Percentiles rank a stretch among this genome's conserved stretches.
Evolutionary conservation across 2,329 filamentous ascomycete genomes (phyloP).

Genomic region (Colletotrichum cereale): DNA sequence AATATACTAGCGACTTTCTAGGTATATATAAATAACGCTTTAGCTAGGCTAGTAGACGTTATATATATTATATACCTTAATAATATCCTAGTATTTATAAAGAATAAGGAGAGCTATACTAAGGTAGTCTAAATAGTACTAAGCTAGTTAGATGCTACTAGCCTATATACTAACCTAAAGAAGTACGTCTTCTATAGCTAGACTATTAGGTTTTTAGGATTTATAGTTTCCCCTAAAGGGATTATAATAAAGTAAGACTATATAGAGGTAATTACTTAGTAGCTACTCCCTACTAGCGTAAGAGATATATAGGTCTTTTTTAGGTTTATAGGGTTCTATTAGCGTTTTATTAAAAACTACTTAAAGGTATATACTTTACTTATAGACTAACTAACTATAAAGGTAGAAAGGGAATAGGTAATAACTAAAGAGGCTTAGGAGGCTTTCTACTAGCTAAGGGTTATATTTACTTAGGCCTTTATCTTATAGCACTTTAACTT

Average conservation of each 20-base stretch:
- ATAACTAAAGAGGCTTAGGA: background rate
- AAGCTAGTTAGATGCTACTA: background rate
- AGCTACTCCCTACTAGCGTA: background rate
- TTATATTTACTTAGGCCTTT: background rate
- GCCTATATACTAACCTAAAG: background rate
- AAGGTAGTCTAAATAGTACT: background rate
- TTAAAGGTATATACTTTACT: background rate
- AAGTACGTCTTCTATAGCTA: background rate
- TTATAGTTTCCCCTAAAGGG: background rate
- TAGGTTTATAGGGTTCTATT: background rate
- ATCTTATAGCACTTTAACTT: background rate
- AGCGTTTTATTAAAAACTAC: background rate
- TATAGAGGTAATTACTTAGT: background rate
- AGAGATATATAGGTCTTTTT: background rate
- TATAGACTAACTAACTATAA: background rate
- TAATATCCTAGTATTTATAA: no score
- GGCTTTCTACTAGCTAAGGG: background rate
- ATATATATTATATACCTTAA: background rate
- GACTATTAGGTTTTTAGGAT: background rate
- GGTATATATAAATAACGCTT: background rate
- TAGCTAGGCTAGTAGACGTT: background rate
- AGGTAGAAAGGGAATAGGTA: background rate
- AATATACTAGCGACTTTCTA: background rate
- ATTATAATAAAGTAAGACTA: background rate
- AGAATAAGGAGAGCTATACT: background rate